Conservation (phyloP, 306 rosid genomes). For the Hippophae tibetana region DNA sequence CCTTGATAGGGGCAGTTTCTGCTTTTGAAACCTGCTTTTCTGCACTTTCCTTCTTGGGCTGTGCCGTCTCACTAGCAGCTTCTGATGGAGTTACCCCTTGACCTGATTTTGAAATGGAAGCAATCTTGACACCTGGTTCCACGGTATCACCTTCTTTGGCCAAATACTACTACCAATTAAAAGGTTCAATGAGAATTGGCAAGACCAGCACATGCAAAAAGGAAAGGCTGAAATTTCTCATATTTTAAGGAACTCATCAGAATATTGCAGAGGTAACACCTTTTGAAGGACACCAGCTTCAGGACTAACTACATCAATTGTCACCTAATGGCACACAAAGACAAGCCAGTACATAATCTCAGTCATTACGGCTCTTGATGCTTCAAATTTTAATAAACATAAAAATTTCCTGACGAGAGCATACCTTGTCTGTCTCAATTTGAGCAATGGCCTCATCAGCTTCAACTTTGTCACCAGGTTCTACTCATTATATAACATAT, state of each 20-base stretch:
- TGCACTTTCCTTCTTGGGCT: conserved; percentile 25
- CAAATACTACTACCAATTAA: conserved; percentile 29
- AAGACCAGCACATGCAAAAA: conserved; percentile 6
- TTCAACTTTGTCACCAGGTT: conserved; percentile 49
- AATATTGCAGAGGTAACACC: conserved; percentile 19
- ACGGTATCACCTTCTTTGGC: conserved; percentile 55
- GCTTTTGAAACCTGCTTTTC: conserved; percentile 27
- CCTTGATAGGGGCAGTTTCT: conserved; percentile 27
- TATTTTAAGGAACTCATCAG: conserved; percentile 5
- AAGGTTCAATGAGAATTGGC: neutral
- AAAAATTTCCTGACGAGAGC: neutral
- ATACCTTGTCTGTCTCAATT: conserved; percentile 59
- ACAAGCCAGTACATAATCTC: conserved; percentile 2
- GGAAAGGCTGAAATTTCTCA: neutral
- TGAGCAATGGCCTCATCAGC: conserved; percentile 55
- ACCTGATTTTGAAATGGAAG: conserved; percentile 47
- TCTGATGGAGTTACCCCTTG: conserved; percentile 26
- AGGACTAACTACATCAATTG: conserved; percentile 59
- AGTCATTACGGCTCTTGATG: neutral
- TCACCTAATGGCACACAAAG: conserved; percentile 32
- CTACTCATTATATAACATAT: conserved; percentile 25
- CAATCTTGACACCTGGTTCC: conserved; percentile 53
- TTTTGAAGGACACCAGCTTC: conserved; percentile 42
- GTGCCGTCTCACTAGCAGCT: conserved; percentile 35
- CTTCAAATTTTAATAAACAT: neutral